Percentiles rank a stretch among this genome's conserved stretches.
phyloP scores from a whole-genome alignment of 2,329 filamentous ascomycete species.

The Coleophoma crateriformis region DNA sequence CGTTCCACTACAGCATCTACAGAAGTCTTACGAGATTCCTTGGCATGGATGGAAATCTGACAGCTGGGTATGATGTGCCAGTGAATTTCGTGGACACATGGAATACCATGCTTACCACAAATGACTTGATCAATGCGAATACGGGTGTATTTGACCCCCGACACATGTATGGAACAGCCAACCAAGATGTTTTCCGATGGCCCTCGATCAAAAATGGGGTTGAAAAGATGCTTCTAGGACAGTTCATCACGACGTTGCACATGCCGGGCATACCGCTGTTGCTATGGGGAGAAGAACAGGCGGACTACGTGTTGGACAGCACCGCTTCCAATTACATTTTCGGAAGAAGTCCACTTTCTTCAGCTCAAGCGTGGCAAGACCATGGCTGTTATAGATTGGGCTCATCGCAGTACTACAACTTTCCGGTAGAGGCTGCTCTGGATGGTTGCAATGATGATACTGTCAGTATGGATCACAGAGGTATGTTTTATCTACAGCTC shows the following conservation, averaged over 20 bases:
- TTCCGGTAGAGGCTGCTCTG: conserved; percentile 48
- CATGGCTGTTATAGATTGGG: conserved; percentile 58
- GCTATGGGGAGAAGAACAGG: conserved; percentile 62
- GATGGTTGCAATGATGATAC: conserved; percentile 51
- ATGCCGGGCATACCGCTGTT: conserved; percentile 56
- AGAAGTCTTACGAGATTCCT: conserved; percentile 56
- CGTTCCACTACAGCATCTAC: conserved; percentile 61
- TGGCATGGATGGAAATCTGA: conserved; percentile 49
- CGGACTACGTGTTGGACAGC: conserved; percentile 57
- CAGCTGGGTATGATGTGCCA: conserved; percentile 46
- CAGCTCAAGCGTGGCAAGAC: conserved; percentile 55
- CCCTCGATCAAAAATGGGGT: conserved; percentile 51
- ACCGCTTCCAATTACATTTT: conserved; percentile 61
- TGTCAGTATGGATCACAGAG: conserved; percentile 53
- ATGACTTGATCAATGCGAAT: conserved; percentile 55
- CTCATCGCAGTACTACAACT: conserved; percentile 50
- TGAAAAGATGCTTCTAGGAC: conserved; percentile 48
- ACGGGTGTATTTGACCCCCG: conserved; percentile 57
- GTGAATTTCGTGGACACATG: conserved; percentile 46
- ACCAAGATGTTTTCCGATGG: conserved; percentile 63
- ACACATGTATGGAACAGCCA: conserved; percentile 59
- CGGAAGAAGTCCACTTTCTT: conserved; percentile 57
- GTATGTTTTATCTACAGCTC: too few relatives aligned
- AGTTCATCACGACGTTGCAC: conserved; percentile 53
- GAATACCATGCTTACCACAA: conserved; percentile 50